Evolutionary conservation across 257 asterid genomes (phyloP), one percentile per base, ranked within the genome.

Genomic region (Solanum lycopersicoides): DNA sequence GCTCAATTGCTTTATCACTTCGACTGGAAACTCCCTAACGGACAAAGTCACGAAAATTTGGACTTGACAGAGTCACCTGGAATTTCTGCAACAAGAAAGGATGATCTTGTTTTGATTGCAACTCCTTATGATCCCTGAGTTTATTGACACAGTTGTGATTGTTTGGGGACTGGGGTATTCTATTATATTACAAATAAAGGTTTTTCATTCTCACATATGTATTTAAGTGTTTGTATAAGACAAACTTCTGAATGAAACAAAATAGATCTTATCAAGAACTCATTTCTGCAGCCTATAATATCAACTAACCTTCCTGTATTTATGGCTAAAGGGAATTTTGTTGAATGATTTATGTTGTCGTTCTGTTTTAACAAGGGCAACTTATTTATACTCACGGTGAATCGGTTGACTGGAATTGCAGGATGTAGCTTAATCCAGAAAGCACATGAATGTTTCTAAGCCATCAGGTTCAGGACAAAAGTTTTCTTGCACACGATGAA

Each of bases 1-100:
- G 90, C 90, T 15, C 56, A 71, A 9, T 72, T 89, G n/a, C 85
- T 89, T 9, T 86, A 82, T 72, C 83, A 80, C 50, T 89, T 89
- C 12, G 30, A 82, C n/a, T 89, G 90, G 90, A 44, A 86, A 60
- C 89, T 89, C 25, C 89, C 89, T 7, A 16, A 86, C 4, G 53
- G 47, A 41, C 37, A 59, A 73, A 30, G 41, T 25, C 86, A n/a
- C 10, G 44, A 87, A 16, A 41, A 44, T 20, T 18, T 87, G 7
- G 88, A 87, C 63, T 63, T 87, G 59, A 66, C 44, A 1, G 86
- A 87, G 82, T 47, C 66, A 30, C 47, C 68, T 10, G 84, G 88
- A 86, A 50, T 74, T 50, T 72, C 73, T 50, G 74, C 83, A 15
- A 60, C 88, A 45, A 86, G 88, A 50, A 86, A 86, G 71, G 83